These are phyloP conservation scores for Cystoderma amianthinum DNA, from an alignment of 768 basidiomycete species.

Conservation along the genomic window DNA sequence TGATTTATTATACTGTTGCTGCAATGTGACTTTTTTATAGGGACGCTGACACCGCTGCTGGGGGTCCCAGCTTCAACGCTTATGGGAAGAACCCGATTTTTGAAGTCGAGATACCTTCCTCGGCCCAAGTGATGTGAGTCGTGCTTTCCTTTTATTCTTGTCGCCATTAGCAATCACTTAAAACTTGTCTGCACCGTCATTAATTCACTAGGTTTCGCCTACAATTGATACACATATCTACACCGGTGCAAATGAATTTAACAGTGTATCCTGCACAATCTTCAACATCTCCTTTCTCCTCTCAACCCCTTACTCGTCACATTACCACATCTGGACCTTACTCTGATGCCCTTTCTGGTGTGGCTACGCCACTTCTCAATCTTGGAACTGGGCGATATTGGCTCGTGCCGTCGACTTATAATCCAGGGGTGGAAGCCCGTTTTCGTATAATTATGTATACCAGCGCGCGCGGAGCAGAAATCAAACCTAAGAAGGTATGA, in stretches of 20 bases:
- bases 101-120: constrained; percentile 52
- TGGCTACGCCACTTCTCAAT: constrained; percentile 44
- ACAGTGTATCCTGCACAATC: constrained; percentile 41
- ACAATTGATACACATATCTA: constrained; percentile 43
- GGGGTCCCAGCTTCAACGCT: constrained; percentile 58
- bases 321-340: constrained; percentile 76
- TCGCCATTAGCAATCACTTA: background rate
- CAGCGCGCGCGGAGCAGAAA: constrained; percentile 18
- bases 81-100: constrained; percentile 68
- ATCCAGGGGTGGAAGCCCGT: constrained; percentile 43
- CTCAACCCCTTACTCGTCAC: constrained; percentile 15
- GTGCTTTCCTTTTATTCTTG: no score
- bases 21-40: constrained; percentile 23
- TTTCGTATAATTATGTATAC: constrained; percentile 63
- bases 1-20: background rate
- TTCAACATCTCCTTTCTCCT: constrained; percentile 14
- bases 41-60: constrained; percentile 52
- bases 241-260: constrained; percentile 48
- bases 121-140: no score
- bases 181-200: background rate
- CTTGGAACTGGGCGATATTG: constrained; percentile 62
- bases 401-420: constrained; percentile 68
- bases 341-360: constrained; percentile 68
- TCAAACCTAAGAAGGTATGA: no score
- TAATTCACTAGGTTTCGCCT: constrained; percentile 52